Evolutionary conservation across 2,329 filamentous ascomycete genomes (phyloP), one percentile per base, ranked within the genome.

Genomic region (Leptodontidium sp.): DNA sequence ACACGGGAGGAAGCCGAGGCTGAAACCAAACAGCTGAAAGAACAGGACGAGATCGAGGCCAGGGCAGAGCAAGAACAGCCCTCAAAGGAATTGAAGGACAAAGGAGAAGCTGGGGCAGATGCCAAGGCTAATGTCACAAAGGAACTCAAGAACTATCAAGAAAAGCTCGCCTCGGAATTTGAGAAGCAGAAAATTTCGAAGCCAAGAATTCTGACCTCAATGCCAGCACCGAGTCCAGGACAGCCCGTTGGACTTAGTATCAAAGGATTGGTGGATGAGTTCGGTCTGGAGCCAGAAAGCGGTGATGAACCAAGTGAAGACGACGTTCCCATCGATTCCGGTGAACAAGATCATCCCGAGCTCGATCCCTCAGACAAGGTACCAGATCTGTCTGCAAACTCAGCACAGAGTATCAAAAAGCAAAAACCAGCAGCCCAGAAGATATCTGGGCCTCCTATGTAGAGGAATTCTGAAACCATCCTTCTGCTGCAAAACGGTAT

Each of bases 401-500:
- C 15, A 47, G n/a, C 4, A 24, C 8, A 24, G 35, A 40, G 55
- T 24, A 5, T n/a, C 1, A 14, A 14, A 40, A 3, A 58, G 14
- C 17, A 32, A 58, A 14, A 21, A 5, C 32, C 17, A 58, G 12
- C 55, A 58, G 55, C 55, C n/a, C 55, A 40, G 55, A 58, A 11
- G 35, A 17, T 11, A 40, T 58, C 55, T 58, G 55, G 55, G 55
- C 32, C 35, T 2, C 21, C 17, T 9, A 40, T 58, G 55, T 58
- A 58, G 55, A 40, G 32, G 29, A 40, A 6, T 17, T 24, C 3
- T 1, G n/a, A 24, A 15, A 0, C 17, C n/a, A 40, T 32, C 32
- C 53, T 17, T 40, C 35, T 58, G 32, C 55, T 58, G 55, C 32
- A 58, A 40, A 58, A 12, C 17, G 32, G 32, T 58, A 24, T 58